A percentile compares a stretch with the other conserved stretches of the same genome.
Evolutionary conservation across 2,329 filamentous ascomycete species (phyloP).

Genomic region (Penicillium sp.): DNA sequence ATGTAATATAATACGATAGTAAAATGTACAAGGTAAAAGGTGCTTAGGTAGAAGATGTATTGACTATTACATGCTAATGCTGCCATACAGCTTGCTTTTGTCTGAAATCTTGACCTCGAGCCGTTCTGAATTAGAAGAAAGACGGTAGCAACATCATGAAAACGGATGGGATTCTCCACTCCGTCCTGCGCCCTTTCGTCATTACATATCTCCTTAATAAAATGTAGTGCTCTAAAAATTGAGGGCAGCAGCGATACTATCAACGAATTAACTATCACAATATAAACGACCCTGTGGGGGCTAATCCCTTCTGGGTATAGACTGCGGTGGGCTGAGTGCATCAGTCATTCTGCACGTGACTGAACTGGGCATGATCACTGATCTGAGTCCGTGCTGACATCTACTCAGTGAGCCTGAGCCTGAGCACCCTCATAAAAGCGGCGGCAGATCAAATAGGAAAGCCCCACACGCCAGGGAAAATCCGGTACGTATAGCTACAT

Average conservation of each 20-base stretch:
- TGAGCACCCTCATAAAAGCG: conserved; percentile 7
- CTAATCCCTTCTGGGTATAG: neutral
- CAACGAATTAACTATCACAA: neutral
- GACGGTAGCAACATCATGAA: neutral
- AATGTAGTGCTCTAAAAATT: conserved; percentile 6
- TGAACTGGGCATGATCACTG: neutral
- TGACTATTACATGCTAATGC: neutral
- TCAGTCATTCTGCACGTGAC: neutral
- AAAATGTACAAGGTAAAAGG: neutral
- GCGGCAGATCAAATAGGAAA: conserved; percentile 1
- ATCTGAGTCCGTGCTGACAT: conserved; percentile 3
- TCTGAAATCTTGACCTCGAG: neutral
- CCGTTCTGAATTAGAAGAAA: neutral
- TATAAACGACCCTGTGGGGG: neutral
- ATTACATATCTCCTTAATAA: neutral
- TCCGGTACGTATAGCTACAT: neutral
- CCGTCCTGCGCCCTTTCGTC: neutral
- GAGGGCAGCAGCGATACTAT: neutral
- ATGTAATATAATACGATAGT: neutral
- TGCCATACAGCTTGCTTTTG: neutral
- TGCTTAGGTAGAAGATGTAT: neutral
- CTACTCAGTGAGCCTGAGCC: conserved; percentile 6
- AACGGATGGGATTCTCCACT: neutral
- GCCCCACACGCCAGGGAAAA: conserved; percentile 1
- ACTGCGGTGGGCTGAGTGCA: neutral